These are phyloP conservation scores for Aegle marmelos DNA, from an alignment of 345 rosid genomes.

Conservation along the genomic window DNA sequence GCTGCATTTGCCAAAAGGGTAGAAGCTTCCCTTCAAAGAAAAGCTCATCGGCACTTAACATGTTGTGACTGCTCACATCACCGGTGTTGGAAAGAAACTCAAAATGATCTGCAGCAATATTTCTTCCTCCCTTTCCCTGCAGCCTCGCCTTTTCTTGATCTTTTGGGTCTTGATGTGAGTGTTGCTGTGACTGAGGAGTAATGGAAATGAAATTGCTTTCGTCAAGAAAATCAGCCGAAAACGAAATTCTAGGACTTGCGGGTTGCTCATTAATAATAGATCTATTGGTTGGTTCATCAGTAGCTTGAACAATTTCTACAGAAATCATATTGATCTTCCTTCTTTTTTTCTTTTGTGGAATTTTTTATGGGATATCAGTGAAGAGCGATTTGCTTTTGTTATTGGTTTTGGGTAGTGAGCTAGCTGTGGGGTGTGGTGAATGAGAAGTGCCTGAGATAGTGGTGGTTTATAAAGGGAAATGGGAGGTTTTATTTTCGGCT, in stretches of 20 bases:
- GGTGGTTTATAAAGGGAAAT: conserved; percentile 27
- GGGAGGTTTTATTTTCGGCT: background rate
- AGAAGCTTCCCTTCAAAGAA: conserved; percentile 86
- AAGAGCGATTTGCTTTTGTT: background rate
- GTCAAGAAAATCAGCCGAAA: conserved; percentile 74
- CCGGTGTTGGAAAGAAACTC: conserved; percentile 63
- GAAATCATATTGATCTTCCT: conserved; percentile 41
- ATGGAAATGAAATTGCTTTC: conserved; percentile 68
- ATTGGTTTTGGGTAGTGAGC: background rate
- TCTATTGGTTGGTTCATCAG: conserved; percentile 27
- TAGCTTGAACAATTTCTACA: conserved; percentile 36
- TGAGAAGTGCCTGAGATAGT: conserved; percentile 18
- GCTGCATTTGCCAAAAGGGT: conserved; percentile 85
- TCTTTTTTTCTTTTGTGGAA: background rate
- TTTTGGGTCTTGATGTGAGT: background rate
- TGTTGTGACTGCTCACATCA: conserved; percentile 38
- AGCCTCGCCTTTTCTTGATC: conserved; percentile 24
- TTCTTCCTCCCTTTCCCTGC: conserved; percentile 27
- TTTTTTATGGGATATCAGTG: background rate
- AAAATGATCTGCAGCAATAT: conserved; percentile 40
- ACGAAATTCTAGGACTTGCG: conserved; percentile 74
- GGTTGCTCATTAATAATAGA: conserved; percentile 36
- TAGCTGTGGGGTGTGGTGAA: background rate
- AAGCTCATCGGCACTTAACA: conserved; percentile 85
- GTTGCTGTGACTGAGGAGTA: conserved; percentile 33